Evolutionary conservation across 2,329 filamentous ascomycete genomes (phyloP), one percentile per base, ranked within the genome.

Genomic region (Blastomyces percursus): DNA sequence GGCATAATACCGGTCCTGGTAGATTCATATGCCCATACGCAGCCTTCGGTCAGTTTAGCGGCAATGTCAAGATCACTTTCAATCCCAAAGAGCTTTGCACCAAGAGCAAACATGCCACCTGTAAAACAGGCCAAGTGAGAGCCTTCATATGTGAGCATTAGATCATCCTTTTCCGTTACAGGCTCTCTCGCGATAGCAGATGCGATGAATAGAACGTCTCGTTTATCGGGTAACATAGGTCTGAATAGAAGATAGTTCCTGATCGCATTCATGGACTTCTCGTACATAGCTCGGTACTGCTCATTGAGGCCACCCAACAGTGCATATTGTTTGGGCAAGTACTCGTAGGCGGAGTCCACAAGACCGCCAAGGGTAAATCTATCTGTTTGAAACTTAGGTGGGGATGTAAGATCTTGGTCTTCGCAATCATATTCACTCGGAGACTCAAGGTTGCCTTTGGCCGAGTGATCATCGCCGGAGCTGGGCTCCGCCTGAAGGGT

Each of bases 171-270:
- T 46, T 66, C 64, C 60, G 63, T 69, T 60, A 71, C 69, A 24
- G 46, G 77, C 27, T 56, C 83, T 72, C 67, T 85, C 85, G 40
- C 87, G 86, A 0, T 72, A 72, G 21, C 74, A 67, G n/a, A 77
- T 77, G 32, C 78, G 71, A 89, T 84, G 65, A 94, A 85, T 2
- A 94, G 80, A 19, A 94, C 82, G 64, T 93, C 84, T 59, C 82
- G 82, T 9, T 44, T 19, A 35, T 83, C 83, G 8, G 85, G 82
- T 24, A 85, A 81, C 84, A 94, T 88, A 0, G 91, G 91, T 9
- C 87, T 83, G 75, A 85, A 96, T 62, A 96, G 83, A 14, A 96
- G 80, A 73, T 88, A 82, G 66, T 90, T 81, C 67, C 87, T 88
- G 44, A 87, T 83, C 0, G 85, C 85, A 9, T 87, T 83, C 50